Base-by-base conservation (phyloP, 2,329 filamentous ascomycete species). In the Fusarium sp. region DNA sequence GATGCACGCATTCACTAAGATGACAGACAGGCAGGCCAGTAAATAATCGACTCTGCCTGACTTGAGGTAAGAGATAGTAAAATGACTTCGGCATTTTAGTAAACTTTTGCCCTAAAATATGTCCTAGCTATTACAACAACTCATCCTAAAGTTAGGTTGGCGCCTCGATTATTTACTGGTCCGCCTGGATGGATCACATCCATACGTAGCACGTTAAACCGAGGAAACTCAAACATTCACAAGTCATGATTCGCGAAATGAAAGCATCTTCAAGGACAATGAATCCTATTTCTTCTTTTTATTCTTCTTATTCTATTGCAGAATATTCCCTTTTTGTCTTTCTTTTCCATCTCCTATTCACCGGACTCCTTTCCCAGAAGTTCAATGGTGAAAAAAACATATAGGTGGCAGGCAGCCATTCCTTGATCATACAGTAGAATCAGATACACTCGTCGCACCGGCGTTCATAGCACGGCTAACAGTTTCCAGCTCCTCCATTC, bases 241-340 rank as follows among this genome's bases (percentile, higher is more conserved):
- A 19, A 3, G 17, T 54, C 51, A 53, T 34, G 49, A 11, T 38
- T 46, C 28, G 22, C 21, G 28, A 36, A 10, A 24, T 17, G 6
- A 7, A 33, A 33, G 13, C 10, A 21, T 2, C 31, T 55, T 71
- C 19, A 40, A 59, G 65, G 56, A 71, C 40, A 22, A 56, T 50
- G 34, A 50, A 63, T 69, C 65, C 56, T 58, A 44, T 54, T 71
- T 69, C 52, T 69, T 70, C 45, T 34, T 54, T 58, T 62, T 56
- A 53, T 62, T 69, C 60, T 67, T 64, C 61, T 54, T 57, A 63
- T 65, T 60, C 67, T 69, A 31, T 56, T 70, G 50, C 59, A 54
- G 54, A 70, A 70, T 54, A 40, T 47, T 64, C 55, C 54, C 59
- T 54, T 65, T 68, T 65, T 64, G 52, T 63, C 64, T 70, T 65